Base-by-base conservation (phyloP, 306 rosid genomes). In the Fagus sylvatica region DNA sequence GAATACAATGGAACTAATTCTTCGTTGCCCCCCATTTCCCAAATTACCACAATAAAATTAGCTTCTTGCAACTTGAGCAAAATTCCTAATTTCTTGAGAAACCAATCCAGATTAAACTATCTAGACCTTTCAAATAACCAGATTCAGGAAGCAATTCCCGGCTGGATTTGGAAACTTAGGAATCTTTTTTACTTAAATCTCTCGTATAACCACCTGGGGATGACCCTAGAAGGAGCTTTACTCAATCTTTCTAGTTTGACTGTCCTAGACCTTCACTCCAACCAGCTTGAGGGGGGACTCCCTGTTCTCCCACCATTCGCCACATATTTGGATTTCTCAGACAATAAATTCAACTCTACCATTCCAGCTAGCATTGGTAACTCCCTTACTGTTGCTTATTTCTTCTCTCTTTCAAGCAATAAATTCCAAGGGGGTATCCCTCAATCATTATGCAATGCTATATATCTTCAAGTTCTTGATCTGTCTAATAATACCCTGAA, bases 81-180 rank as follows among this genome's bases (percentile, higher is more conserved):
- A 42, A 6, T 85, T 3, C 89, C 91, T 6, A 2, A 13, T 2
- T 82, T 74, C 67, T 59, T 82, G 43, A 85, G 33, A 39, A 64
- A 19, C 4, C 84, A 71, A 30, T 43, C 82, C 17, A 1, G 0
- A 0, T 33, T n/a, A n/a, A 11, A n/a, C n/a, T n/a, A 0, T 8
- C 71, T 85, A 33, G 91, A 87, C 28, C 84, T 87, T 74, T 85
- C 91, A 55, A 2, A 33, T 2, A 87, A 87, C 54, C 66, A 82
- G 40, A 76, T 82, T 53, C 2, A 17, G 0, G 84, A 79, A 6
- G 34, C 46, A 40, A 19, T 84, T 75, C 86, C 90, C 1, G 60
- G 12, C 19, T 80, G 87, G 84, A 48, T 82, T 71, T 82, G 87
- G 91, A 37, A 1, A 1, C 9, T 76, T 40, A 0, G 6, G 1